These are phyloP conservation scores for Salix brachista DNA, from an alignment of 345 rosid genomes.

Conservation along the genomic window DNA sequence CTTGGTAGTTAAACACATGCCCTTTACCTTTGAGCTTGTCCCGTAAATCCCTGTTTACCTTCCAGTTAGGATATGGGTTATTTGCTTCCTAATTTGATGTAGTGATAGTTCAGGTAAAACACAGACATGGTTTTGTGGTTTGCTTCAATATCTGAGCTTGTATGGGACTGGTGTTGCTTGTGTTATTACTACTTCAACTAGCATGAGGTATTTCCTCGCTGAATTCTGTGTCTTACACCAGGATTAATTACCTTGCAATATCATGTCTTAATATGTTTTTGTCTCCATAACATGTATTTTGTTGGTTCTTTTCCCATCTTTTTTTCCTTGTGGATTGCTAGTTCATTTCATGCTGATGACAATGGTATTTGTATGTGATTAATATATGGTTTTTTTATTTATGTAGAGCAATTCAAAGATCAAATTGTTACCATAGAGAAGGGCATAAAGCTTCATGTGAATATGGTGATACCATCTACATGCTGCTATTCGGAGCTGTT, in stretches of 20 bases:
- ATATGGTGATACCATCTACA: conserved; percentile 23
- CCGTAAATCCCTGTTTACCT: background rate
- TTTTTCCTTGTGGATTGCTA: background rate
- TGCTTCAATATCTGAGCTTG: conserved; percentile 48
- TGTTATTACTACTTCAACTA: conserved; percentile 42
- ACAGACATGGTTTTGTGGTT: conserved; percentile 52
- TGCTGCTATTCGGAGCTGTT: conserved; percentile 46
- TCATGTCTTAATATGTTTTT: background rate
- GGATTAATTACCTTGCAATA: background rate
- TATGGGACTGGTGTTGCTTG: conserved; percentile 43
- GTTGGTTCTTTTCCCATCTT: background rate
- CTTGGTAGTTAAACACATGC: conserved; percentile 31
- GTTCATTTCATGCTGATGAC: background rate
- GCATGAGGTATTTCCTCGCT: conserved; percentile 40
- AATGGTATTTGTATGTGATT: background rate
- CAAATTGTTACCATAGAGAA: conserved; percentile 43
- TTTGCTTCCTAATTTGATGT: conserved; percentile 15
- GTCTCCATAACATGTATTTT: background rate
- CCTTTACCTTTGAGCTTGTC: background rate
- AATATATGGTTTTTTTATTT: background rate
- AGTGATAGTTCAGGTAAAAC: conserved; percentile 43
- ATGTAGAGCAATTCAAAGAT: conserved; percentile 47
- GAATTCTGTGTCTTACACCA: background rate
- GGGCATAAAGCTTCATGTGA: conserved; percentile 46
- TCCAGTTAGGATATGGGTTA: background rate